Percentiles rank a stretch among this genome's conserved stretches.
Evolutionary conservation across 768 basidiomycete genomes (phyloP).

Genomic region (Pleurotus eryngii): DNA sequence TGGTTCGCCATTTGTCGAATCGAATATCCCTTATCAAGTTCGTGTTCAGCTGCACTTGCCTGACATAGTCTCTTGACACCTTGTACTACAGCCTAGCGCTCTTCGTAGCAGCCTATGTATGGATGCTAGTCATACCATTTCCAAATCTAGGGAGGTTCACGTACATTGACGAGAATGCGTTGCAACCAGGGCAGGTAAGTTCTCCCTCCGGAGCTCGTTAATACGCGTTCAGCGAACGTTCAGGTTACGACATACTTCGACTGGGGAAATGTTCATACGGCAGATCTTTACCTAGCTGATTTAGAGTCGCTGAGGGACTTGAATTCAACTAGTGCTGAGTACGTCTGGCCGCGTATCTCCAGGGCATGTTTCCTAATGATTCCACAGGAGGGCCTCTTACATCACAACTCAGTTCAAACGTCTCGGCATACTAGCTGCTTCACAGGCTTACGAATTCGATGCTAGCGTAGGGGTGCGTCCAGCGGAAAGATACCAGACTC

Average conservation of each 20-base stretch:
- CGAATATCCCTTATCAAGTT: conserved; percentile 35
- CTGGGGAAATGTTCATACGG: conserved; percentile 86
- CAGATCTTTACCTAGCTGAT: conserved; percentile 75
- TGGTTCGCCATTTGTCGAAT: conserved; percentile 31
- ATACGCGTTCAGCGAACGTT: not conserved
- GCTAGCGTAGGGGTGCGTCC: conserved; percentile 49
- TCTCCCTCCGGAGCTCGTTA: not conserved
- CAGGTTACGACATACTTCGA: conserved; percentile 91
- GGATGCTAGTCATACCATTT: conserved; percentile 78
- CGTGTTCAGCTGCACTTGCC: conserved; percentile 8
- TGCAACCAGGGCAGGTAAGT: conserved; percentile 88
- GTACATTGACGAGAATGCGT: conserved; percentile 94
- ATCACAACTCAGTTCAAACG: conserved; percentile 65
- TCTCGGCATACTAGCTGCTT: conserved; percentile 68
- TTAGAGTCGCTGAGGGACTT: conserved; percentile 59
- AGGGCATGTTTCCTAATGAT: conserved; percentile 1
- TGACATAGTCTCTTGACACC: conserved; percentile 8
- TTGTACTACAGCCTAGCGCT: conserved; percentile 44
- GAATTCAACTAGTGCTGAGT: conserved; percentile 74
- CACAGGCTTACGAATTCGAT: conserved; percentile 63
- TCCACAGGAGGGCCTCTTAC: conserved; percentile 59
- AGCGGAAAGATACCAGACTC: not conserved
- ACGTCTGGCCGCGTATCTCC: conserved; percentile 26
- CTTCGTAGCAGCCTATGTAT: conserved; percentile 67
- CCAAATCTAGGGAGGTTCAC: conserved; percentile 60